Percentiles rank a stretch among this genome's conserved stretches.
phyloP scores from a whole-genome alignment of 176 grass and related monocot genomes.

The Raddia guianensis region DNA sequence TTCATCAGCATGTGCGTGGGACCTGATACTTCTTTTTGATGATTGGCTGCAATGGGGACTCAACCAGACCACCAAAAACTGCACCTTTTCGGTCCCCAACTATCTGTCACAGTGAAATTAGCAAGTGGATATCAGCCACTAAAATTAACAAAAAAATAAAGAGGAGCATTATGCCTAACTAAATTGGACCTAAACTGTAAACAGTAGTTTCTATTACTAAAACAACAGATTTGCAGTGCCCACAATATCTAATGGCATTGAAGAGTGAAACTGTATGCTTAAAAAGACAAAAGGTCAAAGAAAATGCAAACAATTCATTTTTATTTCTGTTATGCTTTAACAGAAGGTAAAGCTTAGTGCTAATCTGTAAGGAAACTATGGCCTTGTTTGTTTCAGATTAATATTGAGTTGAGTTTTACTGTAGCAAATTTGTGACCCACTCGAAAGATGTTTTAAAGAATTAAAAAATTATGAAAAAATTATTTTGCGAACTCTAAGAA shows the following conservation, averaged over 20 bases:
- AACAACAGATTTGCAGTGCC: not conserved
- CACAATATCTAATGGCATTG: not conserved
- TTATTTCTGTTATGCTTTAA: not conserved
- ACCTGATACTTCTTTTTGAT: constrained; percentile 97
- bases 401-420: too few relatives aligned
- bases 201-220: not conserved
- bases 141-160: constrained; percentile 23
- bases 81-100: constrained; percentile 88
- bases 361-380: not conserved
- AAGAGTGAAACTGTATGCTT: not conserved
- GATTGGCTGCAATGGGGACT: constrained; percentile 84
- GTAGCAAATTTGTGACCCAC: too few relatives aligned
- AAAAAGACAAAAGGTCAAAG: not conserved
- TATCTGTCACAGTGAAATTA: constrained; percentile 48
- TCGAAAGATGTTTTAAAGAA: too few relatives aligned
- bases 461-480: too few relatives aligned
- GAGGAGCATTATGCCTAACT: not conserved
- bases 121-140: not conserved
- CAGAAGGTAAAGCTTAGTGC: not conserved
- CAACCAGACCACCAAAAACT: constrained; percentile 96
- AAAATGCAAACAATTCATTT: not conserved
- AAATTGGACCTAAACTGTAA: not conserved
- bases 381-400: too few relatives aligned
- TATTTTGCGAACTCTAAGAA: too few relatives aligned
- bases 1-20: constrained; percentile 18